Evolutionary conservation across 345 rosid species (phyloP), one percentile per base, ranked within the genome.

Genomic region (Trapa bicornis): DNA sequence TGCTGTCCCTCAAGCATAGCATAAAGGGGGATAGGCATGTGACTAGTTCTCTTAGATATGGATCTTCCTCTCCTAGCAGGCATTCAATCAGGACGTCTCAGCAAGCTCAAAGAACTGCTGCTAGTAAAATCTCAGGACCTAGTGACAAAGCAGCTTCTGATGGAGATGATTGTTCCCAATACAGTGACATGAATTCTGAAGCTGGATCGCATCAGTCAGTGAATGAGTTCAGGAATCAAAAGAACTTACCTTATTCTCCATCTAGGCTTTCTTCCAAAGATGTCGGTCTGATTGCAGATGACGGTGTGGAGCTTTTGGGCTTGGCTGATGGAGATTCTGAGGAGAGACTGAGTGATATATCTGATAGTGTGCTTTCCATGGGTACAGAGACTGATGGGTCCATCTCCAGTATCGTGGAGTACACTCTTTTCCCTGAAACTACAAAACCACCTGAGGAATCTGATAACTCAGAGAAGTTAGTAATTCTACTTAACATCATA

Each of bases 351-450:
- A 87, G 96, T 83, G 97, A 94, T 74, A 91, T 91, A 70, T 94
- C 99, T 47, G 97, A 91, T 69, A 77, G 93, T 37, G 89, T 75
- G 74, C 96, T 94, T 73, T 86, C 99, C 14, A 86, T 91, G 91
- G 97, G 91, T 70, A 83, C 93, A 16, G 96, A 94, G 79, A 87
- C 97, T 61, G 99, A 94, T 77, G 88, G 86, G 56, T 89, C 96
- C 4, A 61, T 85, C 58, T 47, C 76, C 69, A 89, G 91, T 76
- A 80, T 80, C 12, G 90, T 87, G 67, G 97, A 91, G 77, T 78
- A 79, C 68, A 77, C 89, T 73, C 89, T 87, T 63, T 91, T 91
- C 74, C 93, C 97, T 68, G 95, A 85, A 78, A 35, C 80, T 61
- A 65, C 60, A 58, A 76, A 84, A 79, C 82, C 77, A 67, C 50